A percentile compares a stretch with the other conserved stretches of the same genome.
phyloP scores from a whole-genome alignment of 306 rosid species.

The Urtica urens region DNA sequence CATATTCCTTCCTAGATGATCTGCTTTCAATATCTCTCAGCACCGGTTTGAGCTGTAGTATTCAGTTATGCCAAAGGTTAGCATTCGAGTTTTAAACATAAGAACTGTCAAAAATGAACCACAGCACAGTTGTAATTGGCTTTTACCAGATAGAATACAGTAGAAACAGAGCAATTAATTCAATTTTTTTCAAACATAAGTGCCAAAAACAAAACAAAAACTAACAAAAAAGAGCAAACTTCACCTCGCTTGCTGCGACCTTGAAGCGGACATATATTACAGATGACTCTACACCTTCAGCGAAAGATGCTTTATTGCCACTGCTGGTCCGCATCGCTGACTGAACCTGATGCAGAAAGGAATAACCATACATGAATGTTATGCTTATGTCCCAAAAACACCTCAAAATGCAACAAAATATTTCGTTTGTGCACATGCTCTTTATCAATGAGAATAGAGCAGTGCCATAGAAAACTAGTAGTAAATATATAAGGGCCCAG shows the following conservation, averaged over 20 bases:
- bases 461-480: no score
- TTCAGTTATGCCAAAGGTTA: conserved; percentile 14
- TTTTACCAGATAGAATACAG: conserved; percentile 3
- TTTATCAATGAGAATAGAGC: no score
- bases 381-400: neutral
- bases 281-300: conserved; percentile 99
- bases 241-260: conserved; percentile 97
- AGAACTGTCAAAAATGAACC: conserved; percentile 13
- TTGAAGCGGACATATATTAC: conserved; percentile 90
- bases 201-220: no score
- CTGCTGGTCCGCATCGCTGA: conserved; percentile 75
- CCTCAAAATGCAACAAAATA: neutral
- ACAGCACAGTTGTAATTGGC: conserved; percentile 5
- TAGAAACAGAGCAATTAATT: conserved; percentile 10
- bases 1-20: conserved; percentile 87
- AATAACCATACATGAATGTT: neutral
- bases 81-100: conserved; percentile 4
- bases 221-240: conserved; percentile 7
- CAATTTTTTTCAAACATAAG: no score
- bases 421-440: neutral
- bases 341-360: conserved; percentile 59
- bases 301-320: conserved; percentile 55
- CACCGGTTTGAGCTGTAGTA: conserved; percentile 79
- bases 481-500: no score
- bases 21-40: conserved; percentile 91